Evolutionary conservation across 257 asterid species (phyloP), one percentile per base, ranked within the genome.

Genomic region (Orobanche coerulescens): DNA sequence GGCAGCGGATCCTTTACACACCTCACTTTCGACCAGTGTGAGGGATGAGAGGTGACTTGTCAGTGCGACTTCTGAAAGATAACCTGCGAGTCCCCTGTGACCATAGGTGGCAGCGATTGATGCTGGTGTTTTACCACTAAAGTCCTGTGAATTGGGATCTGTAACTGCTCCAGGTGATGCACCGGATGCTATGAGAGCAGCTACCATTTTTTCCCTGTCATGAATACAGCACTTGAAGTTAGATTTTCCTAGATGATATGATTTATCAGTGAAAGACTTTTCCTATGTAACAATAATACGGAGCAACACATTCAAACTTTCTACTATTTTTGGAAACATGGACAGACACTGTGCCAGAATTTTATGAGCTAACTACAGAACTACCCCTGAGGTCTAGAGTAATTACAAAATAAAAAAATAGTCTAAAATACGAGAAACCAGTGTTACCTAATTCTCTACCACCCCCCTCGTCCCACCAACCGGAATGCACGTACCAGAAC

Each of bases 161-260:
- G 97, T 89, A 62, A 93, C 92, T 59, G 95, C 96, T 65, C 94
- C 94, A 33, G 99, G 84, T 4, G 87, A 80, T 64, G 99, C 99
- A 67, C 94, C 97, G 12, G 88, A 80, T 70, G 97, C 97, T 62
- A 89, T 74, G 58, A 93, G 99, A 24, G 89, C 89, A 70, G 97
- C 97, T 37, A 93, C 94, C 94, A 89, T 83, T 74, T 84, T 89
- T 77, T 89, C 99, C 85, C 99, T 93, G 87, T 67, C 30, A 62
- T 47, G 69, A 52, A 43, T 49, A 57, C 4, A 62, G 25, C 30
- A 66, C 16, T 24, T 66, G 39, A 62, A 43, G 31, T 58, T 34
- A 6, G 11, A n/a, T 16, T 22, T 46, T 25, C 30, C 15, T 16
- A 40, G 20, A 16, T 30, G 12, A 46, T 13, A 39, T 51, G 40